phyloP scores from a whole-genome alignment of 768 basidiomycete species.

The Bullera alba region DNA sequence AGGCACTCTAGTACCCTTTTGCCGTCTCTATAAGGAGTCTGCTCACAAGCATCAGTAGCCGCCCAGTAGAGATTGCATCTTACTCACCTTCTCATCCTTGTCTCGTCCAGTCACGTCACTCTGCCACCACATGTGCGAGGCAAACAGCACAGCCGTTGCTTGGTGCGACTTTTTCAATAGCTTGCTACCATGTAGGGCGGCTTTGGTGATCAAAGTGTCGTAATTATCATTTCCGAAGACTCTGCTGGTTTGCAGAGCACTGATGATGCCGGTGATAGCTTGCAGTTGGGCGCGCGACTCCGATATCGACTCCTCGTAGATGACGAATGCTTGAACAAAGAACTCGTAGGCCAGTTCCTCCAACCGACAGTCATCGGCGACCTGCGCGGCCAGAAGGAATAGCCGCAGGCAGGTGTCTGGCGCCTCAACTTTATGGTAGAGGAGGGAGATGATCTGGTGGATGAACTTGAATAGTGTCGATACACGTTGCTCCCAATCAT shows the following conservation, averaged over 20 bases:
- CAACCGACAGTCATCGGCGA: conserved; percentile 87
- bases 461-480: conserved; percentile 88
- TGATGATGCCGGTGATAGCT: conserved; percentile 93
- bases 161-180: conserved; percentile 97
- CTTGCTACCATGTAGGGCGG: conserved; percentile 93
- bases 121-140: conserved; percentile 99
- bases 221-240: conserved; percentile 95
- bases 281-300: conserved; percentile 92
- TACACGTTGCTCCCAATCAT: conserved; percentile 78
- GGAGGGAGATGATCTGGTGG: conserved; percentile 84
- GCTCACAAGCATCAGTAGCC: conserved; percentile 2
- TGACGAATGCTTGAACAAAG: conserved; percentile 94
- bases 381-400: conserved; percentile 91
- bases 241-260: conserved; percentile 74
- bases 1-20: conserved; percentile 96
- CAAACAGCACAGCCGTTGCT: conserved; percentile 84
- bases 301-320: conserved; percentile 95
- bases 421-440: conserved; percentile 87
- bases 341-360: conserved; percentile 96
- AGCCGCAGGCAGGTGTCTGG: conserved; percentile 79
- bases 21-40: conserved; percentile 63
- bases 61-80: neutral
- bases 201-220: conserved; percentile 95
- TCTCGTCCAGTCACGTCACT: conserved; percentile 53
- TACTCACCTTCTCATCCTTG: conserved; percentile 51